Base-by-base conservation (phyloP, 306 rosid species). In the Morella rubra region DNA sequence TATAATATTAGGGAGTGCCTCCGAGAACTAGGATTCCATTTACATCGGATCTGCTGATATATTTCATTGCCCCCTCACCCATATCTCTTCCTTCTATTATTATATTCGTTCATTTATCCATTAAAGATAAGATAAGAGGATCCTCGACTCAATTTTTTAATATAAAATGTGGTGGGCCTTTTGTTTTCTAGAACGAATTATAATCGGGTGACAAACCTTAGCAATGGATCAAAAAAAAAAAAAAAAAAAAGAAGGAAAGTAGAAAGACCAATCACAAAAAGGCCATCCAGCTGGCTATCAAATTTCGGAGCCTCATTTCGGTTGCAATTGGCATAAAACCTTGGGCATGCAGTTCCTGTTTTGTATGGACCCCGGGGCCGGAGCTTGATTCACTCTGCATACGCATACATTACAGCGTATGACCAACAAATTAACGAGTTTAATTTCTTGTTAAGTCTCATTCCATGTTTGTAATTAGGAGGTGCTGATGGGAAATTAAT, bases 41-140 rank as follows among this genome's bases (percentile, higher is more conserved):
- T 75, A 77, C 87, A 86, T 84, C 79, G 90, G 87, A 90, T 90
- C 90, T 86, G 85, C 73, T 79, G 87, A 80, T 74, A 73, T 78
- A 78, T 85, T 73, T 73, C 82, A 74, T 87, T 83, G 86, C 83
- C 77, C 66, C 80, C 46, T 75, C 20, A 62, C 81, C 78, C 83
- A 69, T 73, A 49, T 71, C 67, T 75, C 78, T 78, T 79, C 24
- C 50, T 66, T 69, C 76, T 51, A 85, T 87, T 85, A 80, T 85
- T 82, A 53, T 55, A 49, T 81, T 76, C 65, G 56, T 80, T 60
- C 71, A 56, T 69, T 77, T 68, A 67, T 80, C 80, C 54, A 78
- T 76, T 73, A 56, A 5, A 61, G 85, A 87, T 89, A 80, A 81
- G 86, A 84, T 84, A 84, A 86, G 83, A 80, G 74, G 54, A 58